Evolutionary conservation across 2,329 filamentous ascomycete species (phyloP), one percentile per base, ranked within the genome.

Genomic region (Helotiales sp.): DNA sequence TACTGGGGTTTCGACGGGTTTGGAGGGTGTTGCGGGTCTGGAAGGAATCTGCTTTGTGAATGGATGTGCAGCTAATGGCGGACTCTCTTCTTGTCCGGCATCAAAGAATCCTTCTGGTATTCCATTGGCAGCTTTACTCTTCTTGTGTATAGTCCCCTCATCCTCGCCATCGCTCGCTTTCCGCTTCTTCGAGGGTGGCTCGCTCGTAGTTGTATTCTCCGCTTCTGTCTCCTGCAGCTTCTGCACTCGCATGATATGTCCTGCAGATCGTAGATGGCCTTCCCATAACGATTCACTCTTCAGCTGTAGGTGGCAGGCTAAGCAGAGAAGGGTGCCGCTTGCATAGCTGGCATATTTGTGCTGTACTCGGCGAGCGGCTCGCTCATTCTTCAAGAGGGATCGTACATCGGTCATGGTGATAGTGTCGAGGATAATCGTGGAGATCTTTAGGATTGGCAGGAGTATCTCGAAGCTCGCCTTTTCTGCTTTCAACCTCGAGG

Each of bases 351-450:
- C 86, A 66, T 87, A 79, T 3, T 87, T 84, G 66, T 91, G 87
- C 52, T 86, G 81, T 67, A 93, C 86, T 63, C 88, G 84, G 57
- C 91, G 86, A 61, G 88, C 83, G 55, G 86, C 85, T 64, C 90
- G 86, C 73, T 93, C 89, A 69, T 87, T 88, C 66, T 90, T 89
- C 57, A 96, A 81, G 49, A 96, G 83, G 33, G 89, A 84, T 67
- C 91, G 88, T 25, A 91, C 87, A 73, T 96, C 90, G 65, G 90
- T 81, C 89, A 95, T 93, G 4, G 29, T 58, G 27, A 15, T 40
- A 49, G 13, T 7, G 17, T 5, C 10, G 31, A 48, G 5, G 17
- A 31, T 27, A 7, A 5, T 15, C n/a, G 9, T 5, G 15, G 17
- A 25, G 36, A 8, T 34, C 2, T 13, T 15, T 30, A 27, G 24